Evolutionary conservation across 305 asterid species (phyloP).

Genomic region (Ruellia speciosa): DNA sequence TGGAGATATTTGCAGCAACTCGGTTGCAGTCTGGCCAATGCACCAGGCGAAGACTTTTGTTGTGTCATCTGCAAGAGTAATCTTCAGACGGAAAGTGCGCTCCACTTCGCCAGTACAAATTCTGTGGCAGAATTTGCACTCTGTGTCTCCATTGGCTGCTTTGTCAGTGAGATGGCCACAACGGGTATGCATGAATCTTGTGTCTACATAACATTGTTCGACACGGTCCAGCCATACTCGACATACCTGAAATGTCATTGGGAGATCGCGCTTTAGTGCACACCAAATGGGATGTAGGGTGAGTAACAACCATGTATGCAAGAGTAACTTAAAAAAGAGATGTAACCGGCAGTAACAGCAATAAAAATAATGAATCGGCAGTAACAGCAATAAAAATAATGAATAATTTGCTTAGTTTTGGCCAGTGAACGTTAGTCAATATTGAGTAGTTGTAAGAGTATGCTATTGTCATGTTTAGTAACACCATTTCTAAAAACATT

Average conservation of each 20-base stretch:
- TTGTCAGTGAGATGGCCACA: slow-evolving; percentile 58
- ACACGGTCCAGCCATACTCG: slow-evolving; percentile 76
- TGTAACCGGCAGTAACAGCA: neutral
- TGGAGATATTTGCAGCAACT: slow-evolving; percentile 83
- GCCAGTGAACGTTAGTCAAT: no score
- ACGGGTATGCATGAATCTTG: slow-evolving; percentile 52
- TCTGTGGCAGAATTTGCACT: slow-evolving; percentile 62
- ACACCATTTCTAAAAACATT: no score
- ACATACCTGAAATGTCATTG: slow-evolving; percentile 46
- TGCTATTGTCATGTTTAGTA: no score
- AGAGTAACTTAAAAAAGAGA: neutral
- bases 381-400: no score
- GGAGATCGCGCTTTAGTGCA: neutral
- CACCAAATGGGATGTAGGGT: neutral
- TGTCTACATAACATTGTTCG: slow-evolving; percentile 59
- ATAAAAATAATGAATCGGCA: neutral
- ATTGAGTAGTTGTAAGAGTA: no score
- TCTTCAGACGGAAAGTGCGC: slow-evolving; percentile 53
- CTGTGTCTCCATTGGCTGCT: slow-evolving; percentile 30
- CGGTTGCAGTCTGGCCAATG: slow-evolving; percentile 81
- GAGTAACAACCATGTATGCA: neutral
- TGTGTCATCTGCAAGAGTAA: slow-evolving; percentile 64
- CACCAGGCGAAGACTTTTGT: slow-evolving; percentile 73
- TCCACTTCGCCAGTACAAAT: slow-evolving; percentile 44
- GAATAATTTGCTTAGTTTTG: no score